phyloP scores from a whole-genome alignment of 495 filamentous ascomycete species.

The Aspergillus leporis region DNA sequence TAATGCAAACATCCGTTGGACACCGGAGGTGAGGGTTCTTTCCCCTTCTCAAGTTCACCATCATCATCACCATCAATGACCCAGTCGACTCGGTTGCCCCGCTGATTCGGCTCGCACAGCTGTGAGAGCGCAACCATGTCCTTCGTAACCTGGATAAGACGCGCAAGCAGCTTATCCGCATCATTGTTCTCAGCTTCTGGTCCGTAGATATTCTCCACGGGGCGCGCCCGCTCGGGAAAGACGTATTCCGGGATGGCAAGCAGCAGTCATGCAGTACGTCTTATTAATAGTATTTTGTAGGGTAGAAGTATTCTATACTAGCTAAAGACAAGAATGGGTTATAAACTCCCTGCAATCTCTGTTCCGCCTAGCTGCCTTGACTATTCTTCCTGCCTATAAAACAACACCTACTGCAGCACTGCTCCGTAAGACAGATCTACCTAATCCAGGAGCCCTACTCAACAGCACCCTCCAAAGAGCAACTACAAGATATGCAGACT shows the following conservation, averaged over 20 bases:
- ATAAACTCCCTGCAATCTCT: too few relatives aligned
- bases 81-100: slow-evolving; percentile 28
- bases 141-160: slow-evolving; percentile 32
- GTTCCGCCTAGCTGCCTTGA: too few relatives aligned
- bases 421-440: too few relatives aligned
- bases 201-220: slow-evolving; percentile 32
- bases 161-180: slow-evolving; percentile 26
- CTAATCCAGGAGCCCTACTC: too few relatives aligned
- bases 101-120: slow-evolving; percentile 25
- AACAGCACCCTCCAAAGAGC: too few relatives aligned
- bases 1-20: slow-evolving; percentile 31
- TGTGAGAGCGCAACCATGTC: slow-evolving; percentile 26
- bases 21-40: slow-evolving; percentile 17
- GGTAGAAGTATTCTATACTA: too few relatives aligned
- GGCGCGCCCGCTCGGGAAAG: slow-evolving; percentile 27
- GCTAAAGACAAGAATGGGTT: too few relatives aligned
- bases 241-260: slow-evolving; percentile 23
- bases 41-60: slow-evolving; percentile 13
- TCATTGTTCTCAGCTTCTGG: slow-evolving; percentile 27
- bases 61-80: slow-evolving; percentile 20
- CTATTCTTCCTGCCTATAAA: too few relatives aligned
- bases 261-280: too few relatives aligned
- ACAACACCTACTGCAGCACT: too few relatives aligned
- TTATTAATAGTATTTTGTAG: too few relatives aligned
- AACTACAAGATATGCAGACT: too few relatives aligned